Percentiles rank a stretch among this genome's conserved stretches.
These are phyloP conservation scores for Gaillardinia entomophila DNA, from an alignment of 805 yeast species.

Conservation along the genomic window DNA sequence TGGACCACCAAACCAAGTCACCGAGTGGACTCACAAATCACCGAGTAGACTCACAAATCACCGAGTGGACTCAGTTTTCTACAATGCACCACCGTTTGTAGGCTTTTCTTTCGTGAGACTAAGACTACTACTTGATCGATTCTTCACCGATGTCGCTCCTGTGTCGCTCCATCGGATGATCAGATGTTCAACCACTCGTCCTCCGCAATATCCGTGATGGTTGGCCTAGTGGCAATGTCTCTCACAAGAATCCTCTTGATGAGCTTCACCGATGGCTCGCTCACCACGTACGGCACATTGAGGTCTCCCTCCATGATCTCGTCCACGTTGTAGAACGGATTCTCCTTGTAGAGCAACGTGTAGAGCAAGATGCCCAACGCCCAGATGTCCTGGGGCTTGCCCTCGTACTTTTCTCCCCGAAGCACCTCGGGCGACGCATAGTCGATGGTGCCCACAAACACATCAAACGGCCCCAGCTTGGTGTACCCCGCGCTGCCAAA, in stretches of 20 bases:
- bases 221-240: conserved; percentile 61
- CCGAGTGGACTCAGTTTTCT: too few relatives aligned
- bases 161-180: too few relatives aligned
- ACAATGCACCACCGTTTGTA: too few relatives aligned
- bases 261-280: conserved; percentile 55
- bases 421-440: conserved; percentile 97
- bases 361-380: conserved; percentile 88
- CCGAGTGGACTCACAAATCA: too few relatives aligned
- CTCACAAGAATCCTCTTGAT: conserved; percentile 65
- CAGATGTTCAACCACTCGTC: conserved; percentile 56
- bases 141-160: conserved; percentile 3
- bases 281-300: conserved; percentile 60
- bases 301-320: conserved; percentile 91
- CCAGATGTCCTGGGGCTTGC: conserved; percentile 96
- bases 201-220: conserved; percentile 61
- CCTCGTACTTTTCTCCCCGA: conserved; percentile 82
- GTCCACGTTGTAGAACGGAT: conserved; percentile 92
- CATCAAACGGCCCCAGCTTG: conserved; percentile 91
- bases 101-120: too few relatives aligned
- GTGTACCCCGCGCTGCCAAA: conserved; percentile 94
- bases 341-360: conserved; percentile 87
- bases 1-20: too few relatives aligned
- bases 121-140: conserved; percentile 1
- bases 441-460: conserved; percentile 95
- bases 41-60: too few relatives aligned